Evolutionary conservation across 768 basidiomycete species (phyloP), one percentile per base, ranked within the genome.

Genomic region (Lactarius evosmus): DNA sequence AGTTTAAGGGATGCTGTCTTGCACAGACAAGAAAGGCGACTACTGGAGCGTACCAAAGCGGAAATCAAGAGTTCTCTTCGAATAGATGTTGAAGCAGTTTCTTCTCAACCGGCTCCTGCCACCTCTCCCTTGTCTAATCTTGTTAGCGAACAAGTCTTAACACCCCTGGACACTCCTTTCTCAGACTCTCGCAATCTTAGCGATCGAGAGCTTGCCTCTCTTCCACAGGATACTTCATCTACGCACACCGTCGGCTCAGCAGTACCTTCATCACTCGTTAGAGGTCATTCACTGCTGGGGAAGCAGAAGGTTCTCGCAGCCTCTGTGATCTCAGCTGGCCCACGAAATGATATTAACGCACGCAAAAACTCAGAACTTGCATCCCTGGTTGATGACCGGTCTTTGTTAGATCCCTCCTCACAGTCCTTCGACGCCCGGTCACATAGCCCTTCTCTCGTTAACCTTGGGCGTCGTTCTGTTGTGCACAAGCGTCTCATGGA

Each of bases 401-500:
- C 54, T 34, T 29, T 27, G 12, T 50, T 38, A 27, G 30, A 36
- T 27, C 66, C 44, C 58, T 72, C 41, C 34, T 68, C 60, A 54
- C 65, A 67, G 32, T 74, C 69, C 57, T 62, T 69, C 52, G 73
- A 73, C 51, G 72, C 70, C 63, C 76, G 71, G 58, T 70, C 72
- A 22, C 75, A 71, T 59, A 87, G 84, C 62, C 84, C 86, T 5
- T 89, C 87, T 8, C 82, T 89, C 50, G 75, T 80, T 30, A 84
- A 87, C 62, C 78, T 89, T 17, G 82, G 79, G 63, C 79, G 80
- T 60, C 73, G 83, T 41, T 88, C 86, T 7, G 81, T 89, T 27
- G 88, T 90, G 52, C 83, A 81, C 63, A 82, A 85, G 66, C 84
- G 88, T 38, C 78, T 88, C 16, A 83, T 84, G 11, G 81, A 88